Conservation (phyloP, 2,329 filamentous ascomycete species). For the Eutypa lata region DNA sequence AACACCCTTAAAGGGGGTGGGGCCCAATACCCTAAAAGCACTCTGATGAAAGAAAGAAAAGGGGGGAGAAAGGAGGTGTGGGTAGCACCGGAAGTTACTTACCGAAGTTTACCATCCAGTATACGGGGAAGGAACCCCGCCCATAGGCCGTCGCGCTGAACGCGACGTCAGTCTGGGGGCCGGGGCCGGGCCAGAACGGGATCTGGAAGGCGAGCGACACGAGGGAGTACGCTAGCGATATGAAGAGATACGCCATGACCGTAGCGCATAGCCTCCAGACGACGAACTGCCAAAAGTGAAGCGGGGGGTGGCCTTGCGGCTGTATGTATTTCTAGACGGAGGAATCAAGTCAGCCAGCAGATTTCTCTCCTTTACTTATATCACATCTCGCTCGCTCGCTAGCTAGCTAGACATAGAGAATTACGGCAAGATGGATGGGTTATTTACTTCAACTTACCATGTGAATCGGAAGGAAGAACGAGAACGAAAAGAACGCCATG, state of each 20-base stretch:
- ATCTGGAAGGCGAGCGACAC: slow-evolving; percentile 62
- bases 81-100: no score
- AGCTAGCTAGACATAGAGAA: no score
- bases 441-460: slow-evolving; percentile 39
- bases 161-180: slow-evolving; percentile 29
- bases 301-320: slow-evolving; percentile 51
- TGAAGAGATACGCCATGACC: slow-evolving; percentile 55
- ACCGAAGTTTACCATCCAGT: slow-evolving; percentile 59
- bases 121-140: slow-evolving; percentile 56
- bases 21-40: no score
- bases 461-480: slow-evolving; percentile 63
- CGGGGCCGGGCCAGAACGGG: slow-evolving; percentile 51
- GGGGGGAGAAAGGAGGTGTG: no score
- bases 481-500: slow-evolving; percentile 63
- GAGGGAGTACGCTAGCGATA: slow-evolving; percentile 62
- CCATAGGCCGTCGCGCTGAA: slow-evolving; percentile 51
- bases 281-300: slow-evolving; percentile 56
- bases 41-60: no score
- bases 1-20: no score
- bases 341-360: no score
- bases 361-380: no score
- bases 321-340: slow-evolving; percentile 52
- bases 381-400: not conserved
- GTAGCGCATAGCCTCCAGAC: slow-evolving; percentile 57
- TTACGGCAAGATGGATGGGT: no score